Percentiles rank a stretch among this genome's conserved stretches.
Conservation (phyloP, 1,284 basidiomycete genomes). For the Cryptococcus sp. region DNA sequence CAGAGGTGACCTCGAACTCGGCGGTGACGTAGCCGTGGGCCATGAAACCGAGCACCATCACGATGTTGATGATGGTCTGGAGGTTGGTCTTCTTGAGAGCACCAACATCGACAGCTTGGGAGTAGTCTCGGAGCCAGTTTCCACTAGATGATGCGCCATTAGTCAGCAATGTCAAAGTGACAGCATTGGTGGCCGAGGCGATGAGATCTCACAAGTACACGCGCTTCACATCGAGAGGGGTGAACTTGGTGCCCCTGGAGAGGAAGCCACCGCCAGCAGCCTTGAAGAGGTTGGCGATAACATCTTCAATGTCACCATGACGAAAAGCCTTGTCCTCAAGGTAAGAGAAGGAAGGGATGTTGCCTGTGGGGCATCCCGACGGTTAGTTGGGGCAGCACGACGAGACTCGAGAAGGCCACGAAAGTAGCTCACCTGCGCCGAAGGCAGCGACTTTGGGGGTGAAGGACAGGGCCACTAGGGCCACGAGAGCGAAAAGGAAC, state of each 20-base stretch:
- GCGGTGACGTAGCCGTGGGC: constrained; percentile 76
- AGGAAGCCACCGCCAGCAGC: constrained; percentile 62
- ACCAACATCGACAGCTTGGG: constrained; percentile 74
- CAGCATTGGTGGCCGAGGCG: constrained; percentile 51
- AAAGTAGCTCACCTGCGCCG: constrained; percentile 37
- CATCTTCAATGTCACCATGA: constrained; percentile 73
- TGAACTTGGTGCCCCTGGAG: constrained; percentile 67
- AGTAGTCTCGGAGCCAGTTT: constrained; percentile 72
- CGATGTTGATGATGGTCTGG: constrained; percentile 79
- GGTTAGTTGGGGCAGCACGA: neutral
- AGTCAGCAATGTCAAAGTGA: constrained; percentile 52
- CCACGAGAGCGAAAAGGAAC: constrained; percentile 34
- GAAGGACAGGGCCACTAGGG: constrained; percentile 43
- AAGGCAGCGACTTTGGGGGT: constrained; percentile 43
- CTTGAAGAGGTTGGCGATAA: constrained; percentile 56
- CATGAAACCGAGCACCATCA: constrained; percentile 79
- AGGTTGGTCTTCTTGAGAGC: constrained; percentile 65
- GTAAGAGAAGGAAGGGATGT: constrained; percentile 49
- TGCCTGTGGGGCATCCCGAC: constrained; percentile 25
- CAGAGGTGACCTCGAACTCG: constrained; percentile 79
- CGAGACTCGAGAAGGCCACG: neutral
- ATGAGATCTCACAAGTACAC: constrained; percentile 35
- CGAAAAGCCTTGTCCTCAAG: constrained; percentile 66
- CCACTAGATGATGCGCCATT: constrained; percentile 6
- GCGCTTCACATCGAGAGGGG: constrained; percentile 46